A percentile compares a stretch with the other conserved stretches of the same genome.
Evolutionary conservation across 225 moss, liverwort and hornwort genomes (phyloP).

Genomic region (Marchantia paleacea): DNA sequence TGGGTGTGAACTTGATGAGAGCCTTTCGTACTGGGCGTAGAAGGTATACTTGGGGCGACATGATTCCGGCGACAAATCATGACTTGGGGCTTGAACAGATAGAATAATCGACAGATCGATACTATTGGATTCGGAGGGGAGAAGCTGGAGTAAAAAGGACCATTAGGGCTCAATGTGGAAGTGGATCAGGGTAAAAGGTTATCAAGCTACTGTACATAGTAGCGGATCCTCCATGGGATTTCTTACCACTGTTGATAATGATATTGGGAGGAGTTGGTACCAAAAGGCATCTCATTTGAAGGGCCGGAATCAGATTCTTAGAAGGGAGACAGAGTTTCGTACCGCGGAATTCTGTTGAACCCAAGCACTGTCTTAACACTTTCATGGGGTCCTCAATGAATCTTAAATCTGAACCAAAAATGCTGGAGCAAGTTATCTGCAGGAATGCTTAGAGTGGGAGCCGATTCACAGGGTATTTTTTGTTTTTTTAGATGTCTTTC

Average conservation of each 20-base stretch:
- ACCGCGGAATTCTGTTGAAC: background rate
- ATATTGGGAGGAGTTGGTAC: background rate
- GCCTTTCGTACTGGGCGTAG: background rate
- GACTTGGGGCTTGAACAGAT: no score
- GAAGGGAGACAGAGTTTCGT: background rate
- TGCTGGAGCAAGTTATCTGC: no score
- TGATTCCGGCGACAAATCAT: background rate
- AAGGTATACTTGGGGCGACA: slow-evolving; percentile 24
- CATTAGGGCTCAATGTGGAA: slow-evolving; percentile 6
- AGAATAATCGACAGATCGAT: background rate
- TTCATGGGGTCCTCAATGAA: no score
- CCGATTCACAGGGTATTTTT: no score
- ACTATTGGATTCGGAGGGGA: background rate
- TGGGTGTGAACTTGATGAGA: background rate
- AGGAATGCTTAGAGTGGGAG: no score
- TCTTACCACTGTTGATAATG: background rate
- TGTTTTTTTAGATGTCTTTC: no score
- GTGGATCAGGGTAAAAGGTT: background rate
- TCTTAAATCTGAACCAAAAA: no score
- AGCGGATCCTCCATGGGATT: background rate
- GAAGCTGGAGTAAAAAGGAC: background rate
- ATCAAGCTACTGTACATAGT: background rate
- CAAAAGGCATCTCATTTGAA: background rate
- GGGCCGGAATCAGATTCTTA: background rate
- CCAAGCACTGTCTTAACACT: background rate